Evolutionary conservation across 768 basidiomycete species (phyloP).

Genomic region (Baorangia bicolor): DNA sequence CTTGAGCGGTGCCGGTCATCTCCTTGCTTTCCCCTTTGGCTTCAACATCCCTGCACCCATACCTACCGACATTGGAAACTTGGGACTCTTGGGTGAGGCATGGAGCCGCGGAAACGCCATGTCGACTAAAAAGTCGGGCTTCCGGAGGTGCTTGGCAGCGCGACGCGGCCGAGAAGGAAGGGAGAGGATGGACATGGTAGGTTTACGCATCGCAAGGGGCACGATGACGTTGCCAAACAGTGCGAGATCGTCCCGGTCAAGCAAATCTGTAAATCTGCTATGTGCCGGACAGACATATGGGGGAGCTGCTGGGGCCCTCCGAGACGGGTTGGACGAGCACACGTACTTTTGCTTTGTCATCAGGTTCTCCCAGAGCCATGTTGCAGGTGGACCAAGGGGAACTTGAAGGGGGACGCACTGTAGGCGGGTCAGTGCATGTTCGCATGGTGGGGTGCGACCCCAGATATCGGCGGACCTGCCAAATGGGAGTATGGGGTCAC

Average conservation of each 20-base stretch:
- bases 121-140: slow-evolving; percentile 37
- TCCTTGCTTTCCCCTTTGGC: slow-evolving; percentile 32
- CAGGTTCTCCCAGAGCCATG: no score
- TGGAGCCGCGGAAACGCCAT: slow-evolving; percentile 24
- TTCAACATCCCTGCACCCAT: slow-evolving; percentile 2
- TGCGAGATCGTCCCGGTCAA: slow-evolving; percentile 36
- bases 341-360: no score
- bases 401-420: no score
- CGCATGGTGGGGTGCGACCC: no score
- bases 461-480: no score
- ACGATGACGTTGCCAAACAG: slow-evolving; percentile 29
- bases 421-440: no score
- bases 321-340: no score
- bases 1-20: slow-evolving; percentile 43
- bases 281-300: no score
- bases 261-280: no score
- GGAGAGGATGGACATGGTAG: slow-evolving; percentile 35
- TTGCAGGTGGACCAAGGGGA: no score
- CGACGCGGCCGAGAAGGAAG: slow-evolving; percentile 36
- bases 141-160: slow-evolving; percentile 37
- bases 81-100: slow-evolving; percentile 14
- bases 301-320: no score
- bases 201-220: slow-evolving; percentile 31
- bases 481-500: no score
- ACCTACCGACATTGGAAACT: slow-evolving; percentile 7